phyloP scores from a whole-genome alignment of 306 rosid species.

The Pterocarpus santalinus region DNA sequence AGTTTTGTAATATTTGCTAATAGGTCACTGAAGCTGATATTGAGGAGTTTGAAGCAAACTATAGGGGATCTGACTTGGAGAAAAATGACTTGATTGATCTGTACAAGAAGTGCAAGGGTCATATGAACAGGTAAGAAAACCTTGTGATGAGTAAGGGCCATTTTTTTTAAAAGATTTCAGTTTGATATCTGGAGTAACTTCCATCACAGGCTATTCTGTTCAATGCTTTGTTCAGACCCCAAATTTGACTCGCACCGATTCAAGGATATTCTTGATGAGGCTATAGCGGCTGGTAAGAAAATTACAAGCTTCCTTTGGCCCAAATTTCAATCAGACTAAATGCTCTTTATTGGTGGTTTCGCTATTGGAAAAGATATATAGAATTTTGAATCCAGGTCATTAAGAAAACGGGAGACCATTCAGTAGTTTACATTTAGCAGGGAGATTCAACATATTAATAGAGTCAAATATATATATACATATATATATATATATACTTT shows the following conservation, averaged over 20 bases:
- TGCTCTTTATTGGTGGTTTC: constrained; percentile 37
- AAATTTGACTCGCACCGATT: constrained; percentile 70
- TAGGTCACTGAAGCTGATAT: constrained; percentile 78
- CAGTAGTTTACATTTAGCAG: background rate
- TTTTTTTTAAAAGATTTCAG: constrained; percentile 18
- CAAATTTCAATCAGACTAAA: background rate
- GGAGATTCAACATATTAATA: constrained; percentile 5
- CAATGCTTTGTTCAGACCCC: constrained; percentile 83
- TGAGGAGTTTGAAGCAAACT: constrained; percentile 73
- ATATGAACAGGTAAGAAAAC: constrained; percentile 67
- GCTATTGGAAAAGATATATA: constrained; percentile 1
- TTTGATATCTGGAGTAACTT: constrained; percentile 29
- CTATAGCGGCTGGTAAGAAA: constrained; percentile 65
- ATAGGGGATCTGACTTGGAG: constrained; percentile 69
- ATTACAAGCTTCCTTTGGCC: constrained; percentile 31
- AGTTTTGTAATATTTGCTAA: constrained; percentile 4
- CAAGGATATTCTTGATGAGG: constrained; percentile 73
- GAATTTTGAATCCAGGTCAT: constrained; percentile 12
- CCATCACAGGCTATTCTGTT: constrained; percentile 65
- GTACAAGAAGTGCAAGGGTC: constrained; percentile 65
- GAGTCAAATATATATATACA: constrained; percentile 9
- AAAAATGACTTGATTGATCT: constrained; percentile 67
- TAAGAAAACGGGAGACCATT: background rate
- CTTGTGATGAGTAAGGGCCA: background rate
- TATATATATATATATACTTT: too few species aligned